Conservation (phyloP, 805 yeast genomes). For the Kodamaea neixiangensis region DNA sequence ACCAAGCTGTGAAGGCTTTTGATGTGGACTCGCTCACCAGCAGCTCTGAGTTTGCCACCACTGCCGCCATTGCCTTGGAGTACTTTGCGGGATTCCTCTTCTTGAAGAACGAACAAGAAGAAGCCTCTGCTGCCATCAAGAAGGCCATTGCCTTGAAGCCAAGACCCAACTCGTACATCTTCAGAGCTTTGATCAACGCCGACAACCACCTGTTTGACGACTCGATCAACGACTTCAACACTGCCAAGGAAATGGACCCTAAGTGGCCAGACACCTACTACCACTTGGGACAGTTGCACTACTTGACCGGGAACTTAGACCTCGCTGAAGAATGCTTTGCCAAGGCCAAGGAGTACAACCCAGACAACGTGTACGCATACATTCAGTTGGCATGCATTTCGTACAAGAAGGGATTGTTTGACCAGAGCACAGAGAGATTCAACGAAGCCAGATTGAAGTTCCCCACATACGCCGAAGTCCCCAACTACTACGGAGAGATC, state of each 20-base stretch:
- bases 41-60: slow-evolving; percentile 40
- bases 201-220: slow-evolving; percentile 68
- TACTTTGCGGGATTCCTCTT: slow-evolving; percentile 81
- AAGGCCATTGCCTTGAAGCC: slow-evolving; percentile 68
- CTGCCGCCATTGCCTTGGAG: slow-evolving; percentile 74
- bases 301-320: slow-evolving; percentile 71
- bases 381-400: slow-evolving; percentile 92
- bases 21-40: slow-evolving; percentile 32
- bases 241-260: slow-evolving; percentile 70
- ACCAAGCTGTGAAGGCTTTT: slow-evolving; percentile 58
- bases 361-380: slow-evolving; percentile 76
- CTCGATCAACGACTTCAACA: slow-evolving; percentile 64
- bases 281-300: slow-evolving; percentile 91
- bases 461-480: slow-evolving; percentile 88
- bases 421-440: slow-evolving; percentile 65
- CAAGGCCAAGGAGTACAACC: slow-evolving; percentile 73
- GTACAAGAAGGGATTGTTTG: slow-evolving; percentile 70
- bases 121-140: slow-evolving; percentile 64
- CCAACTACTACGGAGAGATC: slow-evolving; percentile 94
- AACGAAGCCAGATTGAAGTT: slow-evolving; percentile 69
- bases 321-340: slow-evolving; percentile 75
- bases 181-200: slow-evolving; percentile 79
- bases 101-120: slow-evolving; percentile 69
- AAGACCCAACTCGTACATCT: slow-evolving; percentile 78
- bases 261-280: slow-evolving; percentile 81